Percentiles rank a stretch among this genome's conserved stretches.
phyloP scores from a whole-genome alignment of 164 flowering plant species.

The Chimonanthus salicifolius region DNA sequence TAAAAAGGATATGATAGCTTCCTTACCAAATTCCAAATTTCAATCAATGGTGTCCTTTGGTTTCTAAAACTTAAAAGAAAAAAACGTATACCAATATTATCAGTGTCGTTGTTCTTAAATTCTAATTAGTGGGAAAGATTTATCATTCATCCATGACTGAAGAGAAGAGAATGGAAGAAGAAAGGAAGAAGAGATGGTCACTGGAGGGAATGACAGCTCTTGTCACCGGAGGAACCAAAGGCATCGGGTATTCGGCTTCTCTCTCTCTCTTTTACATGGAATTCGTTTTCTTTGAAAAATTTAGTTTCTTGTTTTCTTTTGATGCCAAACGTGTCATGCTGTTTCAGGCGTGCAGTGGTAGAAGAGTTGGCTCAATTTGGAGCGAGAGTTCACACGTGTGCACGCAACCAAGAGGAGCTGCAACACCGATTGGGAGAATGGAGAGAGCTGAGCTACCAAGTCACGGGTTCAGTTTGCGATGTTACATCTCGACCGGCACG shows the following conservation, averaged over 20 bases:
- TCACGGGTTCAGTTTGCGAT: constrained; percentile 38
- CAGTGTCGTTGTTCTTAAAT: too few relatives aligned
- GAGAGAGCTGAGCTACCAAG: constrained; percentile 21
- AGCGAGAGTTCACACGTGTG: constrained; percentile 34
- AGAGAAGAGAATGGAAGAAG: constrained; percentile 2
- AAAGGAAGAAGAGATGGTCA: constrained; percentile 20
- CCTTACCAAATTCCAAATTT: too few relatives aligned
- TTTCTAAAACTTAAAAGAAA: too few relatives aligned
- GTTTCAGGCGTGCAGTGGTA: constrained; percentile 32
- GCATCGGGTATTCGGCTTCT: constrained; percentile 26
- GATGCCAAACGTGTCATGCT: neutral
- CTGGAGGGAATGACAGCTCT: constrained; percentile 32
- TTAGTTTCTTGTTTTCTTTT: too few relatives aligned
- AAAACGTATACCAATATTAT: too few relatives aligned
- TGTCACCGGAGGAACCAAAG: constrained; percentile 7
- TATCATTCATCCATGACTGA: neutral
- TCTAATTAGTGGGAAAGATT: too few relatives aligned
- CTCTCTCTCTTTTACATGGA: neutral
- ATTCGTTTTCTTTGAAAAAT: too few relatives aligned
- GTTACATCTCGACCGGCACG: constrained; percentile 19
- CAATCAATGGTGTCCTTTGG: too few relatives aligned
- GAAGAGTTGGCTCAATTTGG: constrained; percentile 44
- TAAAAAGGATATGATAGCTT: too few relatives aligned
- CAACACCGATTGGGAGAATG: constrained; percentile 11
- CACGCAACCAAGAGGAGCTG: constrained; percentile 31